A percentile compares a stretch with the other conserved stretches of the same genome.
These are phyloP conservation scores for Magnusiomyces suaveolens DNA, from an alignment of 1,139 yeast genomes.

Conservation along the genomic window DNA sequence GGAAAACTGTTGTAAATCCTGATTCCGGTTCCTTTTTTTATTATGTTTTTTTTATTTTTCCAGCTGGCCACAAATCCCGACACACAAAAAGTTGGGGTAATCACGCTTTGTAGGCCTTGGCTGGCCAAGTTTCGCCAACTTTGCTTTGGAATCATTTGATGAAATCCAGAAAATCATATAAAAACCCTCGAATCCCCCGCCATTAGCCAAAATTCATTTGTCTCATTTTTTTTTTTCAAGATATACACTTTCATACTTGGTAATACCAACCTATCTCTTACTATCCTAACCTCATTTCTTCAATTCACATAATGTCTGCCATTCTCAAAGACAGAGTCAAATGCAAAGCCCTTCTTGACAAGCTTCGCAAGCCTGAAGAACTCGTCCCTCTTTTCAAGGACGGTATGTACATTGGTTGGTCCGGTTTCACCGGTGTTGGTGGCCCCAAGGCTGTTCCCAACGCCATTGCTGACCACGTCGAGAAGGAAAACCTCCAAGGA, in stretches of 20 bases:
- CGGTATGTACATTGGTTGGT: slow-evolving; percentile 94
- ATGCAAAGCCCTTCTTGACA: slow-evolving; percentile 75
- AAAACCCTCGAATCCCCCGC: no score
- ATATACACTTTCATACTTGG: neutral
- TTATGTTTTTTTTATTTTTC: no score
- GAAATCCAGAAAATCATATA: no score
- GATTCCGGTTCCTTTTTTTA: no score
- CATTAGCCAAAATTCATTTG: no score
- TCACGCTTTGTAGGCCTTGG: no score
- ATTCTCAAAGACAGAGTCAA: slow-evolving; percentile 80
- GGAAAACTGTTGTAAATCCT: no score
- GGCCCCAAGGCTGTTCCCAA: slow-evolving; percentile 90
- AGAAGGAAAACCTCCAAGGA: slow-evolving; percentile 75
- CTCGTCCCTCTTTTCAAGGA: slow-evolving; percentile 74
- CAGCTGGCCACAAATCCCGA: no score
- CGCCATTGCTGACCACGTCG: slow-evolving; percentile 83
- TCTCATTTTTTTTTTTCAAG: neutral
- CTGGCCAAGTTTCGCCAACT: no score
- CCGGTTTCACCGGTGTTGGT: slow-evolving; percentile 98
- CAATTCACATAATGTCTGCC: slow-evolving; percentile 42
- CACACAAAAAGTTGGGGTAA: no score
- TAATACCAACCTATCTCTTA: no score
- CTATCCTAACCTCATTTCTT: neutral
- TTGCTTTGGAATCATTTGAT: no score
- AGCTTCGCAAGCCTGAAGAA: slow-evolving; percentile 70